A percentile compares a stretch with the other conserved stretches of the same genome.
These are phyloP conservation scores for Papilionanthe hybrid DNA, from an alignment of 116 monocot genomes.

Conservation along the genomic window DNA sequence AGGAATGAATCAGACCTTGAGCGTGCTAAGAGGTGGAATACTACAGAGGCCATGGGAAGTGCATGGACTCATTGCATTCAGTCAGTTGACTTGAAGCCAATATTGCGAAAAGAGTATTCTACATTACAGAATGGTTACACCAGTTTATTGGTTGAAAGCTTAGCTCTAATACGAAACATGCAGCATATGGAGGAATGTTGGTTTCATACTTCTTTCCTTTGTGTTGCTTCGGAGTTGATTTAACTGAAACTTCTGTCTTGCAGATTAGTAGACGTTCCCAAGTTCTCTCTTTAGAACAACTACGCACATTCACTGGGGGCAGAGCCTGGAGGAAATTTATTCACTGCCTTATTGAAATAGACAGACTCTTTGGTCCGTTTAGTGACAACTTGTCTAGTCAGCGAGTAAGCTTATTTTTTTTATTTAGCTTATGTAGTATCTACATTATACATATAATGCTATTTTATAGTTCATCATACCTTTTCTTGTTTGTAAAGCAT, in stretches of 20 bases:
- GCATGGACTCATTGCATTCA: conserved; percentile 89
- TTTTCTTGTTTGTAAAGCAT: neutral
- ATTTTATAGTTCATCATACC: neutral
- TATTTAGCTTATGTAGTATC: neutral
- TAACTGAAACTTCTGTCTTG: conserved; percentile 15
- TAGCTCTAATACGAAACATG: conserved; percentile 73
- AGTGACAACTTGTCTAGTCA: conserved; percentile 37
- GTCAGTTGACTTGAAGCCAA: conserved; percentile 50
- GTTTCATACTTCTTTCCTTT: neutral
- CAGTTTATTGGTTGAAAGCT: conserved; percentile 79
- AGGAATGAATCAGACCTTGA: conserved; percentile 72
- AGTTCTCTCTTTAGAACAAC: conserved; percentile 50
- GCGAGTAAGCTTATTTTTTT: conserved; percentile 37
- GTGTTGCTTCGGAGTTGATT: neutral
- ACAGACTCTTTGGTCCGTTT: conserved; percentile 64
- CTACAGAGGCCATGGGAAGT: conserved; percentile 81
- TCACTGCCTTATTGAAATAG: conserved; percentile 69
- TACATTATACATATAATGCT: neutral
- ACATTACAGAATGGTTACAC: conserved; percentile 80
- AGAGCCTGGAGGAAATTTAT: conserved; percentile 85
- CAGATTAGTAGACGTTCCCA: conserved; percentile 78
- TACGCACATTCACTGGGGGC: conserved; percentile 37
- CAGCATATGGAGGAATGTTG: conserved; percentile 65
- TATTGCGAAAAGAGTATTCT: conserved; percentile 68
- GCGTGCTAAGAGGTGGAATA: conserved; percentile 95